phyloP scores from a whole-genome alignment of 177 flowering plant species.

The Vitis hybrid region DNA sequence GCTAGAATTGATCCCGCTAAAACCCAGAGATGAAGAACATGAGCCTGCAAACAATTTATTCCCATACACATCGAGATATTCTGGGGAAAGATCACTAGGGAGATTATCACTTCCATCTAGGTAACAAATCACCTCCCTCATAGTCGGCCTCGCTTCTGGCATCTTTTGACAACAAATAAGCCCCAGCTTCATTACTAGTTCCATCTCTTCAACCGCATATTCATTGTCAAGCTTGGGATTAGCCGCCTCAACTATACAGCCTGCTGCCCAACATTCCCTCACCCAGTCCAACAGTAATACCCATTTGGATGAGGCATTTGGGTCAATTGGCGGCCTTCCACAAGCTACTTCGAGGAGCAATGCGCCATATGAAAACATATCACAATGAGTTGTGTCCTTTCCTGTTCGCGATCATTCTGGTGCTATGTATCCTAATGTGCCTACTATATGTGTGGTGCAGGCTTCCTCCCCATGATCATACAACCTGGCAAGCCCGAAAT shows the following conservation, averaged over 20 bases:
- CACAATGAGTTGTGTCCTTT: conserved; percentile 43
- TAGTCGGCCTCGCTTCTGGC: conserved; percentile 14
- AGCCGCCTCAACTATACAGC: conserved; percentile 4
- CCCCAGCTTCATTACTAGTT: conserved; percentile 21
- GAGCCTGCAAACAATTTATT: too few relatives aligned
- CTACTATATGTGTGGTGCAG: conserved; percentile 42
- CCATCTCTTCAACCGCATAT: conserved; percentile 19
- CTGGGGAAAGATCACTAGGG: neutral
- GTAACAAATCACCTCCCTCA: conserved; percentile 20
- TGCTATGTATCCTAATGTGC: conserved; percentile 62
- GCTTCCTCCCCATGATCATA: conserved; percentile 37
- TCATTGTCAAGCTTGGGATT: conserved; percentile 9
- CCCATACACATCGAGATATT: too few relatives aligned
- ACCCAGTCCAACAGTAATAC: conserved; percentile 14
- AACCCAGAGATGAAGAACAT: too few relatives aligned
- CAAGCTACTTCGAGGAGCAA: conserved; percentile 42
- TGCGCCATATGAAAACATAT: conserved; percentile 55
- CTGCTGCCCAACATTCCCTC: conserved; percentile 9
- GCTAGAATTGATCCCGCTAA: too few relatives aligned
- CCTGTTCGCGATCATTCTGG: conserved; percentile 49
- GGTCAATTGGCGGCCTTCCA: conserved; percentile 37
- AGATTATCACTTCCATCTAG: conserved; percentile 11
- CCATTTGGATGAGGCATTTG: neutral
- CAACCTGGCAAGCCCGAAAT: conserved; percentile 61
- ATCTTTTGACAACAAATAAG: conserved; percentile 14